phyloP scores from a whole-genome alignment of 2,329 filamentous ascomycete genomes.

The Camptophora hylomeconis region DNA sequence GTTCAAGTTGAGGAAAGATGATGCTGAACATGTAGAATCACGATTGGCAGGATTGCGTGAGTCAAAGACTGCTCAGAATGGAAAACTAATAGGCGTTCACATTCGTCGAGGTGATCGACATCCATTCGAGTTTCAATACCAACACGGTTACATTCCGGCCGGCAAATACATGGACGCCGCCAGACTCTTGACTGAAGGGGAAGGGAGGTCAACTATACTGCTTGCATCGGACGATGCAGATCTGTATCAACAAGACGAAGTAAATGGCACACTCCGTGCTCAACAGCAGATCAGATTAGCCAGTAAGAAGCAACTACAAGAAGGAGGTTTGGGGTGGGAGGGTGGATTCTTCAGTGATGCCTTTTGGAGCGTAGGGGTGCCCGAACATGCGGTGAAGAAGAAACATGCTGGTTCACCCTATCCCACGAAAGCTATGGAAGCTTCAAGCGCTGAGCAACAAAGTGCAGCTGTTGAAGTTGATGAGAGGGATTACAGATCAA shows the following conservation, averaged over 20 bases:
- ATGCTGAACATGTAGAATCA: constrained; percentile 49
- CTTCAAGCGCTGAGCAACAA: constrained; percentile 3
- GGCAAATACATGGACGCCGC: constrained; percentile 47
- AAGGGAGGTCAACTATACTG: constrained; percentile 27
- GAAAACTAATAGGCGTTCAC: constrained; percentile 59
- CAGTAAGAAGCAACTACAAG: constrained; percentile 50
- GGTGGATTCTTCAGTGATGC: constrained; percentile 73
- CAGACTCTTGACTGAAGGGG: constrained; percentile 9
- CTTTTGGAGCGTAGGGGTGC: constrained; percentile 64
- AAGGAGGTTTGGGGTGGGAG: constrained; percentile 64
- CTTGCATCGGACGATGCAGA: constrained; percentile 72
- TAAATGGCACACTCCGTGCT: constrained; percentile 42
- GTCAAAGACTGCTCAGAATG: constrained; percentile 34
- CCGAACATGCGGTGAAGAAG: constrained; percentile 24
- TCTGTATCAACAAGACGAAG: constrained; percentile 53
- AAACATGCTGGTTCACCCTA: constrained; percentile 7
- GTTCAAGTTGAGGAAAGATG: constrained; percentile 55
- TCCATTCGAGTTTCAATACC: constrained; percentile 64
- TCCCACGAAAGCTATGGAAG: constrained; percentile 11
- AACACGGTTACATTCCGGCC: constrained; percentile 63
- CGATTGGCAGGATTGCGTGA: constrained; percentile 44
- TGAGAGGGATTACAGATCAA: constrained; percentile 14
- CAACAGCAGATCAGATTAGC: constrained; percentile 68
- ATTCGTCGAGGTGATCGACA: constrained; percentile 69
- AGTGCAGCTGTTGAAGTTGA: background rate